These are phyloP conservation scores for Phytophthora niederhauseri DNA, from an alignment of 352 stramenopile genomes.

Conservation along the genomic window DNA sequence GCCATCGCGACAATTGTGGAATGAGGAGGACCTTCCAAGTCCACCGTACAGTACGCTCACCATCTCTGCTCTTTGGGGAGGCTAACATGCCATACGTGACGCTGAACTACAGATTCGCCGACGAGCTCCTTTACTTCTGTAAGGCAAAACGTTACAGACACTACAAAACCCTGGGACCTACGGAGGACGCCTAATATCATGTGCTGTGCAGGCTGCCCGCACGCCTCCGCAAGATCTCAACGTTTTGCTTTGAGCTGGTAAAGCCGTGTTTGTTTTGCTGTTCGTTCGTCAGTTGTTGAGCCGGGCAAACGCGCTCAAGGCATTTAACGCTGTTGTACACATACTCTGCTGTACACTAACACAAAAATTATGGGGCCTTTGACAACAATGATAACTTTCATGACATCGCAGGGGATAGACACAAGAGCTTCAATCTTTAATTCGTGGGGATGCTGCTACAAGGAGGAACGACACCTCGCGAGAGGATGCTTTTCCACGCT, in stretches of 20 bases:
- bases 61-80: background rate
- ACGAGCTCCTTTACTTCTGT: constrained; percentile 16
- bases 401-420: constrained; percentile 25
- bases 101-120: background rate
- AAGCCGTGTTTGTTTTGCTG: background rate
- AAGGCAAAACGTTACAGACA: background rate
- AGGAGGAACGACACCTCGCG: constrained; percentile 1
- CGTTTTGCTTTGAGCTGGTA: background rate
- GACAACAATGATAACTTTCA: constrained; percentile 18
- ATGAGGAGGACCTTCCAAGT: constrained; percentile 2
- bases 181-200: constrained; percentile 17
- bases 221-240: constrained; percentile 17
- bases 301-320: constrained; percentile 11
- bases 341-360: background rate
- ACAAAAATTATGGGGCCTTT: background rate
- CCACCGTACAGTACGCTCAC: too few species aligned
- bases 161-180: constrained; percentile 1
- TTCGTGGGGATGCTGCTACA: constrained; percentile 18
- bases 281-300: constrained; percentile 10
- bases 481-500: constrained; percentile 14
- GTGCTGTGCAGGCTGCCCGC: constrained; percentile 17
- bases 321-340: background rate
- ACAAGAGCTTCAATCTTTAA: constrained; percentile 13
- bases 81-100: constrained; percentile 15
- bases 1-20: constrained; percentile 29